Percentiles rank a stretch among this genome's conserved stretches.
Conservation (phyloP, 1,284 basidiomycete genomes). For the Papiliotrema terrestris region DNA sequence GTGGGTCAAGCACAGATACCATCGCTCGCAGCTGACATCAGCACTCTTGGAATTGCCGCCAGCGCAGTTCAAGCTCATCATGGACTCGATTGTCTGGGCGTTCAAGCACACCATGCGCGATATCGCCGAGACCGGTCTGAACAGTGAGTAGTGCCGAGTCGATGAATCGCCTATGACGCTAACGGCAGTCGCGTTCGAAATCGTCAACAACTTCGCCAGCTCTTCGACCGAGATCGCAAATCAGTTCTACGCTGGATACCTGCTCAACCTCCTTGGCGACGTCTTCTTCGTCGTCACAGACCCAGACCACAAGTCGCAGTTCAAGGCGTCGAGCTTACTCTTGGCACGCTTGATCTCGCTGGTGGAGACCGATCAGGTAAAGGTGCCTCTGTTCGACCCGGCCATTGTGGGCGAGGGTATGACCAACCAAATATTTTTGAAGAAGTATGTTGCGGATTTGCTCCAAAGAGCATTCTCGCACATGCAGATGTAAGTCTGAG, state of each 20-base stretch:
- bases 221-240: constrained; percentile 75
- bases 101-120: constrained; percentile 99
- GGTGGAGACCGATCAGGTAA: constrained; percentile 77
- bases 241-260: constrained; percentile 87
- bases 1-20: constrained; percentile 49
- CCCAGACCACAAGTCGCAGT: constrained; percentile 96
- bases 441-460: constrained; percentile 83
- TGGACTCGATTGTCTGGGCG: constrained; percentile 98
- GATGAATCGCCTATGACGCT: not conserved
- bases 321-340: constrained; percentile 85
- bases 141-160: constrained; percentile 57
- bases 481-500: constrained; percentile 65
- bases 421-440: constrained; percentile 78
- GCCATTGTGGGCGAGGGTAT: constrained; percentile 69
- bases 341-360: constrained; percentile 92
- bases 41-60: constrained; percentile 83
- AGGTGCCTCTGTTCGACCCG: constrained; percentile 82
- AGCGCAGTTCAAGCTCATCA: constrained; percentile 94
- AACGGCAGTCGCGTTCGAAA: constrained; percentile 77
- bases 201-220: constrained; percentile 90
- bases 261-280: constrained; percentile 89
- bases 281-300: constrained; percentile 98
- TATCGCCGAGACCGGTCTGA: constrained; percentile 92
- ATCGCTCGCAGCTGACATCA: constrained; percentile 34
- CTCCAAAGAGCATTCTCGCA: constrained; percentile 86